A percentile compares a stretch with the other conserved stretches of the same genome.
Evolutionary conservation across 2,329 filamentous ascomycete genomes (phyloP).

Genomic region (Colletotrichum spaethianum): DNA sequence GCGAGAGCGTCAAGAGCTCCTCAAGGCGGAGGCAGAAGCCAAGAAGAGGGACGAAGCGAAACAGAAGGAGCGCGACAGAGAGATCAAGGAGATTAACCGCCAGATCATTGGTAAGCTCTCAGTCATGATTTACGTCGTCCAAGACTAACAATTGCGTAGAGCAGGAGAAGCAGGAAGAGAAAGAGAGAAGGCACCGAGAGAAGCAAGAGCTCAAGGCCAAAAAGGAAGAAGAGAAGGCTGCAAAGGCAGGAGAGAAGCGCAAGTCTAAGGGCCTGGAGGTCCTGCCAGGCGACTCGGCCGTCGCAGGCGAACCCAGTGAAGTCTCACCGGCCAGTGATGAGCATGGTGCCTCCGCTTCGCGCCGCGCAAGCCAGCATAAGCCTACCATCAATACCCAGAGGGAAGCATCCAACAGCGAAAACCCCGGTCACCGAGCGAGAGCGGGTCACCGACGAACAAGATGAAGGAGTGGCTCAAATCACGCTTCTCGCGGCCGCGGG

Average conservation of each 20-base stretch:
- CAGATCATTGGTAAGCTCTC: conserved; percentile 70
- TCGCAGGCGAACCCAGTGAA: background rate
- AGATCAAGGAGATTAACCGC: conserved; percentile 67
- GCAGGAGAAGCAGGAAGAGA: conserved; percentile 64
- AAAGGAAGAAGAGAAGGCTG: conserved; percentile 67
- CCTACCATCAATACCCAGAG: conserved; percentile 43
- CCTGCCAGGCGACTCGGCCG: conserved; percentile 22
- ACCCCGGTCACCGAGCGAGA: conserved; percentile 41
- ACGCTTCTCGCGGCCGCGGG: conserved; percentile 60
- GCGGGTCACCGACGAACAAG: conserved; percentile 51
- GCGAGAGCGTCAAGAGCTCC: conserved; percentile 75
- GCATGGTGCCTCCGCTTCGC: background rate
- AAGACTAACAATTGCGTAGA: conserved; percentile 49
- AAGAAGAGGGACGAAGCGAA: conserved; percentile 71
- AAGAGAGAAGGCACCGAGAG: conserved; percentile 63
- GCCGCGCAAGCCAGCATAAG: conserved; percentile 18
- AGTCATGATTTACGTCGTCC: background rate
- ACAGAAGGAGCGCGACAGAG: conserved; percentile 66
- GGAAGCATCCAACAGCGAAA: conserved; percentile 19
- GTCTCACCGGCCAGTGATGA: background rate
- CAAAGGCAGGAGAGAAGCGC: conserved; percentile 68
- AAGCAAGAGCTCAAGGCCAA: conserved; percentile 61
- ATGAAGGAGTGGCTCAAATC: conserved; percentile 71
- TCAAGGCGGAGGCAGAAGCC: conserved; percentile 75
- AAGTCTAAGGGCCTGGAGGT: conserved; percentile 53